Base-by-base conservation (phyloP, 352 stramenopile species). In the Globisporangium paroecandrum region DNA sequence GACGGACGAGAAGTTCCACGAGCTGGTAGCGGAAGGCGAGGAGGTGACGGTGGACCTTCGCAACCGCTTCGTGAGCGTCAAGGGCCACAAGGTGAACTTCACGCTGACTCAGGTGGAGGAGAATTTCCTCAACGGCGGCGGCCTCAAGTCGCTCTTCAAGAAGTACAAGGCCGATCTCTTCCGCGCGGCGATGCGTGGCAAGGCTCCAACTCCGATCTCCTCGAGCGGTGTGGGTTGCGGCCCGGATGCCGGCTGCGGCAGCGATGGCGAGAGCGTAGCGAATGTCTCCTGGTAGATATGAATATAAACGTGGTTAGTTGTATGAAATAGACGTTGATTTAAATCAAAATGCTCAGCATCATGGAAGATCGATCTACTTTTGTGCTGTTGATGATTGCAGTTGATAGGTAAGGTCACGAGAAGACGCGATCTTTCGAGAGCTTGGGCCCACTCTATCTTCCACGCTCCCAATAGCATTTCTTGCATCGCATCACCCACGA, bases 81-180 rank as follows among this genome's bases (percentile, higher is more conserved):
- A 76, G 64, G 82, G 77, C 66, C 73, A 91, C 71, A 72, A 79
- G 58, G 85, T 94, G 12, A 70, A 68, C 9, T 94, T 94, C 73
- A 78, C 80, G 38, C 74, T 94, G 13, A 94, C 83, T 59, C 78
- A 90, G 69, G 72, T 94, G 1, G 85, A 94, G 62, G 85, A 94
- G 68, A 89, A 85, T 24, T 92, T 94, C 64, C 70, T 94, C 13
- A 90, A 92, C 64, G 83, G 84, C 34, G 85, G 85, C 46, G 85
- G 85, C 10, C 77, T 94, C 34, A 82, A 91, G 74, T 74, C 76
- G 29, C 81, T 94, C 2, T 94, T 92, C 76, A 85, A 87, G 67
- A 83, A 85, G 69, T 89, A 94, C 82, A 92, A 92, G 74, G 81
- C 83, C n/a, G 85, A 94, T 60, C 74, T 94, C 43, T 94, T 94